A percentile compares a stretch with the other conserved stretches of the same genome.
phyloP scores from a whole-genome alignment of 208 protist species.

The Blastocrithidia nonstop region DNA sequence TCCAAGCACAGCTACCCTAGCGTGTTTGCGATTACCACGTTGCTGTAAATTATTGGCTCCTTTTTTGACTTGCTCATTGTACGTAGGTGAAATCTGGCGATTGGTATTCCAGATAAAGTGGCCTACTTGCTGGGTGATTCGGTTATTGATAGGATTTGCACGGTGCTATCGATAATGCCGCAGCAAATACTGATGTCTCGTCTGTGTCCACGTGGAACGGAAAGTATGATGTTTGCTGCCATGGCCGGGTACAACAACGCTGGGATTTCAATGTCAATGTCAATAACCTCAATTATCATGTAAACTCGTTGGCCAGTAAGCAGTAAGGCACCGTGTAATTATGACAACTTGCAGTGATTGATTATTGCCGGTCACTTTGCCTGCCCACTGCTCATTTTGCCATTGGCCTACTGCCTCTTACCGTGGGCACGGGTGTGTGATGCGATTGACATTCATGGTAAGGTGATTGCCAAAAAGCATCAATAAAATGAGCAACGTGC shows the following conservation, averaged over 20 bases:
- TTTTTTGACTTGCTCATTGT: conserved; percentile 66
- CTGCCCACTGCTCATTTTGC: conserved; percentile 36
- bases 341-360: conserved; percentile 39
- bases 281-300: conserved; percentile 33
- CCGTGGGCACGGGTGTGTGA: conserved; percentile 38
- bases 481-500: not conserved
- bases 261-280: conserved; percentile 21
- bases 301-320: conserved; percentile 28
- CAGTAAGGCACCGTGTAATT: conserved; percentile 30
- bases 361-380: conserved; percentile 36
- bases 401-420: conserved; percentile 42
- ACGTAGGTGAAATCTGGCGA: conserved; percentile 44
- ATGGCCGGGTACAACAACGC: conserved; percentile 72
- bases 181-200: conserved; percentile 58
- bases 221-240: conserved; percentile 67
- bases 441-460: conserved; percentile 26
- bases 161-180: conserved; percentile 61
- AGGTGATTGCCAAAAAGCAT: conserved; percentile 12
- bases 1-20: conserved; percentile 32
- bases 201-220: conserved; percentile 66
- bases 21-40: conserved; percentile 30
- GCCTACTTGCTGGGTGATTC: conserved; percentile 58
- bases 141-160: conserved; percentile 37
- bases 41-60: conserved; percentile 22
- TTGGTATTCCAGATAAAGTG: conserved; percentile 38